Evolutionary conservation across 2,329 filamentous ascomycete genomes (phyloP), one percentile per base, ranked within the genome.

Genomic region (Trichophaea hybrida): DNA sequence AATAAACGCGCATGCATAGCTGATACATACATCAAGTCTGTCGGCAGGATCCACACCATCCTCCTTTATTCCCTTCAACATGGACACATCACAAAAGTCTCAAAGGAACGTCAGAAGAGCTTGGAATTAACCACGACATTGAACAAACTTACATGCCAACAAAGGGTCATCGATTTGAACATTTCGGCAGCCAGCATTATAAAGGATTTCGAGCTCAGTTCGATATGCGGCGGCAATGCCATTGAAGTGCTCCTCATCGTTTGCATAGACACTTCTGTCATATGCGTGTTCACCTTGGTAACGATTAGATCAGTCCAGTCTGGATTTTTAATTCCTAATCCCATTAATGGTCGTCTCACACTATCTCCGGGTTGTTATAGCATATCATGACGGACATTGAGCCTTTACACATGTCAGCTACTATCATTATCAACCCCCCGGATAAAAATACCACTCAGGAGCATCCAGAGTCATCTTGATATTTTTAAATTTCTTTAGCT

Each of bases 21-120:
- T 35, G 12, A 3, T 37, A 43, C 34, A 12, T 55, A 59, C 57
- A 66, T 87, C 83, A 24, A 90, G 78, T 49, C 88, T 80, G 65
- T 83, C 81, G 52, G 86, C 84, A 5, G 84, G 79, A 70, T 89
- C 88, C 67, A 82, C 77, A 52, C 77, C 72, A 69, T 88, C 85
- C 12, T 78, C 78, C 57, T 79, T 78, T 80, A 83, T 88, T 13
- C 84, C 84, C 52, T 79, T 73, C 38, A 85, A 77, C 78, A 87
- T 87, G 70, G 82, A 80, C 59, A 84, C 75, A 17, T 81, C 84
- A 73, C 84, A 88, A 72, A 88, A 88, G 71, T 87, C 82, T 84
- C 58, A n/a, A 24, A 49, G 24, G 24, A 8, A 12, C 24, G 15
- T 49, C 24, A 49, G 44, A 43, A 15, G 38, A 1, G 10, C 38